Evolutionary conservation across 2,329 filamentous ascomycete genomes (phyloP), one percentile per base, ranked within the genome.

Genomic region (Stachybotrys chartarum): DNA sequence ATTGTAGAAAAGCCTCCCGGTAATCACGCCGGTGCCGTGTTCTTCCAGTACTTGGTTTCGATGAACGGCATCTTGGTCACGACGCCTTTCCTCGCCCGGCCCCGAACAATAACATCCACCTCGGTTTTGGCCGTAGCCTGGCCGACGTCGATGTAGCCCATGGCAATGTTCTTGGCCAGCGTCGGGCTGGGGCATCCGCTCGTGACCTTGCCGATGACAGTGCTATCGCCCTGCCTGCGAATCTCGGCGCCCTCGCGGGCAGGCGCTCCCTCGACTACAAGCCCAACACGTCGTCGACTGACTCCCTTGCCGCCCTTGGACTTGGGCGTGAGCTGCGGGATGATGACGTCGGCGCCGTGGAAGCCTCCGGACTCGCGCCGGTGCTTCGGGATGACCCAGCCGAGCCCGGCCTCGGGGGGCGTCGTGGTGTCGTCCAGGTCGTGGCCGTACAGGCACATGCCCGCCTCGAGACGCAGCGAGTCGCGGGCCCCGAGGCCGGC

Each of bases 371-470:
- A 67, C 45, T 73, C 74, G 24, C 81, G 86, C 17, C 93, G 84
- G 55, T 87, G 83, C 68, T 91, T 91, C 60, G 88, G 86, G 57
- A 99, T 86, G 66, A 97, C 83, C 93, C 94, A 99, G 61, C 70
- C 68, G 35, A 85, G 76, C 14, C 71, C 76, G 35, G 73, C 82
- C 71, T 84, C 82, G 59, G 80, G 79, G 16, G 81, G 81, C 16
- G 81, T 84, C 17, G 79, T 84, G n/a, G 72, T 71, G 68, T 96
- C 93, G 69, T 95, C 86, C 44, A 99, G 82, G 71, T 99, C 94
- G 74, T 97, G 91, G n/a, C 94, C 94, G 75, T 99, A 99, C n/a
- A 99, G 81, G 72, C 94, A 99, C 93, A 99, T 96, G 58, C 94
- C 94, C 0, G 94, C 94, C 76, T 99, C 94, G 32, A 99, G 84